A percentile compares a stretch with the other conserved stretches of the same genome.
These are phyloP conservation scores for Aspergillus ellipticus DNA, from an alignment of 495 filamentous ascomycete species.

Conservation along the genomic window DNA sequence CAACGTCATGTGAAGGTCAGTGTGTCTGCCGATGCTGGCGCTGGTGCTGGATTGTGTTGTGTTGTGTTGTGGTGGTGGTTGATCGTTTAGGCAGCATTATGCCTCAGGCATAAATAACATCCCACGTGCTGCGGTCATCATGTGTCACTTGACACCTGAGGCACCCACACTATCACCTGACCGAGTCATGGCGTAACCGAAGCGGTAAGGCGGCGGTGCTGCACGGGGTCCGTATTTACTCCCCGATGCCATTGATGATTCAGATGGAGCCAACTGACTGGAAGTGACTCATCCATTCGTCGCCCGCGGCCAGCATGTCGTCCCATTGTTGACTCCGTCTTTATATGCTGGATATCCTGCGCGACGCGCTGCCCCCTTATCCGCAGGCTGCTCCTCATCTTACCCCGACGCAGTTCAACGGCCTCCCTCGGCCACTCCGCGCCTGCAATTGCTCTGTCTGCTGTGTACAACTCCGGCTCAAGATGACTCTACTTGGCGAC, in stretches of 20 bases:
- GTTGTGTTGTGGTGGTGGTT: too few species aligned
- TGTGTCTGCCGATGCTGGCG: too few species aligned
- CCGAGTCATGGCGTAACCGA: conserved; percentile 6
- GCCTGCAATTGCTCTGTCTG: neutral
- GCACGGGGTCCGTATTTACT: neutral
- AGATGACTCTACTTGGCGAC: neutral
- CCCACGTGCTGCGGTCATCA: neutral
- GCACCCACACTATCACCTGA: too few species aligned
- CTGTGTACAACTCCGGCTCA: neutral
- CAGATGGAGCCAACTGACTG: too few species aligned
- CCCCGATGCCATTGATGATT: neutral
- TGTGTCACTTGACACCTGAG: too few species aligned
- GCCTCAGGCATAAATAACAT: neutral
- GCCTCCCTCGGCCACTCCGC: neutral
- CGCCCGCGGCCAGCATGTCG: neutral
- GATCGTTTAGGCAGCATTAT: neutral
- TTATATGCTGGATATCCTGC: too few species aligned
- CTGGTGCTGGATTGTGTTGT: too few species aligned
- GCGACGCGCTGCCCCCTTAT: neutral
- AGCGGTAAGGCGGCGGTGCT: neutral
- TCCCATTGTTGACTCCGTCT: neutral
- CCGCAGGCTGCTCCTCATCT: too few species aligned
- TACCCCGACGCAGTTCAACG: neutral
- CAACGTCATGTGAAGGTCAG: too few species aligned
- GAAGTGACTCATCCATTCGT: neutral